Conservation (phyloP, 2,329 filamentous ascomycete genomes). For the Cladophialophora carrionii region DNA sequence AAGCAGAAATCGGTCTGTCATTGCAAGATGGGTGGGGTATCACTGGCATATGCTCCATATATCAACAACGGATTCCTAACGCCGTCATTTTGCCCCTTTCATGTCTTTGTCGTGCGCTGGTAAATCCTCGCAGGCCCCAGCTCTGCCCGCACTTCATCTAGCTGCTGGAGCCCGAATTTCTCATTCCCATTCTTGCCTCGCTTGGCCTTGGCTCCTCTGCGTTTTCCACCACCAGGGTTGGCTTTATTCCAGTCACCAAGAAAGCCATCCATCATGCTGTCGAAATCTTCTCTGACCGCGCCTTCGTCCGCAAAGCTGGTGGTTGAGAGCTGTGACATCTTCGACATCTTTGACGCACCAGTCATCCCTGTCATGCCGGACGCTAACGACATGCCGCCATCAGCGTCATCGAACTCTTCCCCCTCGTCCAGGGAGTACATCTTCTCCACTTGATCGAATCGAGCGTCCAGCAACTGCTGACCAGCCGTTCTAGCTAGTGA, state of each 20-base stretch:
- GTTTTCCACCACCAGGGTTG: conserved; percentile 44
- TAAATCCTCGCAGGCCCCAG: conserved; percentile 74
- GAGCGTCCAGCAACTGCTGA: conserved; percentile 78
- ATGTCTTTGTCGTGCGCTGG: conserved; percentile 41
- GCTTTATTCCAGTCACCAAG: conserved; percentile 63
- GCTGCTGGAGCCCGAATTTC: conserved; percentile 79
- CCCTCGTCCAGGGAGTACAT: conserved; percentile 69
- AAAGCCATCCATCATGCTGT: conserved; percentile 91
- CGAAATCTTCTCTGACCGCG: conserved; percentile 75
- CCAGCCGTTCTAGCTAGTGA: conserved; percentile 86
- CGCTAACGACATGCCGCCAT: conserved; percentile 56
- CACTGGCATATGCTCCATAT: conserved; percentile 23
- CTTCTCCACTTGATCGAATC: conserved; percentile 90
- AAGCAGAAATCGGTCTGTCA: conserved; percentile 17
- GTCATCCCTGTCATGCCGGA: conserved; percentile 47
- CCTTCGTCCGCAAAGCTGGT: conserved; percentile 50
- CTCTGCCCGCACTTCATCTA: conserved; percentile 83
- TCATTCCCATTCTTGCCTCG: conserved; percentile 77
- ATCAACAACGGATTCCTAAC: conserved; percentile 12
- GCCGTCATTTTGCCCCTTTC: conserved; percentile 11
- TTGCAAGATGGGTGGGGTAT: conserved; percentile 31
- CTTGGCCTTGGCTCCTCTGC: conserved; percentile 56
- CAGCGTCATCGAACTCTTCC: conserved; percentile 53
- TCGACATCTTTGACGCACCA: conserved; percentile 49
- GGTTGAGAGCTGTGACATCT: conserved; percentile 67